These are phyloP conservation scores for Candida methanosorbosa DNA, from an alignment of 805 yeast genomes.

Conservation along the genomic window DNA sequence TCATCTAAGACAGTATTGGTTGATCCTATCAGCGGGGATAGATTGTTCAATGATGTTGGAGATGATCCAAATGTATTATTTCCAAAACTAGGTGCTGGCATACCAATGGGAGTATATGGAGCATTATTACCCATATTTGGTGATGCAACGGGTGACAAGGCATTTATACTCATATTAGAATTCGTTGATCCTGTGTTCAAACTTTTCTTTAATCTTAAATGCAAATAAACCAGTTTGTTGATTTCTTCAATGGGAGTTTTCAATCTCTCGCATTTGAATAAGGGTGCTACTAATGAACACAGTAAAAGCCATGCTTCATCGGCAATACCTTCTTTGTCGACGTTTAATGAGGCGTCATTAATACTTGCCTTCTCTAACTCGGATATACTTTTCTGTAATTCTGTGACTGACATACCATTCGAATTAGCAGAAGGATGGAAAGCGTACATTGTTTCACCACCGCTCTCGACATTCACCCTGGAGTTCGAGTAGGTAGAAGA, in stretches of 20 bases:
- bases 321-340: constrained; percentile 30
- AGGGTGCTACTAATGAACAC: constrained; percentile 30
- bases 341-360: constrained; percentile 18
- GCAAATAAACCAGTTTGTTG: constrained; percentile 35
- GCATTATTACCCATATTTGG: neutral
- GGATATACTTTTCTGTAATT: constrained; percentile 20
- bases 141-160: neutral
- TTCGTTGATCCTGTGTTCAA: neutral
- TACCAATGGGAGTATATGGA: constrained; percentile 12
- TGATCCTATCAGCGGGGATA: constrained; percentile 15
- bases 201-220: constrained; percentile 17
- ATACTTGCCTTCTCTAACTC: constrained; percentile 21
- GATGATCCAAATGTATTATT: constrained; percentile 7
- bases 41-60: constrained; percentile 8
- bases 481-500: constrained; percentile 33
- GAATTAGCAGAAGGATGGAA: constrained; percentile 22
- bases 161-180: neutral
- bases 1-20: constrained; percentile 32
- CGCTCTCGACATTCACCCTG: constrained; percentile 18
- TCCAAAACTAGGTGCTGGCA: constrained; percentile 13
- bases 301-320: constrained; percentile 45
- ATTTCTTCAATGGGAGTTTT: constrained; percentile 50
- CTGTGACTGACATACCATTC: constrained; percentile 19
- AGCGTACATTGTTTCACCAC: constrained; percentile 27
- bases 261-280: constrained; percentile 40